Evolutionary conservation across 164 flowering plant genomes (phyloP).

Genomic region (Umbilicus rupestris): DNA sequence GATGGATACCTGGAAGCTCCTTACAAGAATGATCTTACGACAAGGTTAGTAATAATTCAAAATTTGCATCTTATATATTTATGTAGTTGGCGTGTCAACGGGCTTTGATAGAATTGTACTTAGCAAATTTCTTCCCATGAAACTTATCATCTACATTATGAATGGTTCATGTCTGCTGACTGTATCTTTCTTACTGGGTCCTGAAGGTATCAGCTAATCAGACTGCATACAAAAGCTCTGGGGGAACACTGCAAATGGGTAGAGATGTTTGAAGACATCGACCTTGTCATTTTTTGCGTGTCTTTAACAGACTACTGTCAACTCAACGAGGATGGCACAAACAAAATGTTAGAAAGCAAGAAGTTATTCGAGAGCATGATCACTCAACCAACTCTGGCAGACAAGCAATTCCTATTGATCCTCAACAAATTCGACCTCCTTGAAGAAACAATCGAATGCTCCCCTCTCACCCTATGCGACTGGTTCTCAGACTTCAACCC

Average conservation of each 20-base stretch:
- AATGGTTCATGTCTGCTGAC: neutral
- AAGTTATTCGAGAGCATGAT: constrained; percentile 28
- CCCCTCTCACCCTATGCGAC: constrained; percentile 28
- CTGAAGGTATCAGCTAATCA: constrained; percentile 36
- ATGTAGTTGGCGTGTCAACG: neutral
- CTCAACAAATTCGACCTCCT: constrained; percentile 34
- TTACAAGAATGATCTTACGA: constrained; percentile 19
- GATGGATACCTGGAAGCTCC: constrained; percentile 17
- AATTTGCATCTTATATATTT: neutral
- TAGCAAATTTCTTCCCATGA: too few relatives aligned
- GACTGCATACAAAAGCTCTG: constrained; percentile 27
- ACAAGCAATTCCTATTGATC: constrained; percentile 26
- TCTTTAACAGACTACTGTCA: constrained; percentile 27
- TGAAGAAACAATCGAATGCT: constrained; percentile 24
- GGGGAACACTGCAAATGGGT: constrained; percentile 36
- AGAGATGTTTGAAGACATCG: constrained; percentile 34
- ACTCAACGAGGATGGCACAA: constrained; percentile 13
- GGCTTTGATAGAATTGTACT: too few relatives aligned
- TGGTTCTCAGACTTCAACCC: constrained; percentile 39
- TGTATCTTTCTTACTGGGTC: neutral
- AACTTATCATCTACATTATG: too few relatives aligned
- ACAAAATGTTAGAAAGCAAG: constrained; percentile 32
- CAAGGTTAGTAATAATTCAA: constrained; percentile 22
- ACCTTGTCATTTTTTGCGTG: constrained; percentile 27
- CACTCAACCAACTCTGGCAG: constrained; percentile 19